Base-by-base conservation (phyloP, 768 basidiomycete species). In the Boletus speciosus region DNA sequence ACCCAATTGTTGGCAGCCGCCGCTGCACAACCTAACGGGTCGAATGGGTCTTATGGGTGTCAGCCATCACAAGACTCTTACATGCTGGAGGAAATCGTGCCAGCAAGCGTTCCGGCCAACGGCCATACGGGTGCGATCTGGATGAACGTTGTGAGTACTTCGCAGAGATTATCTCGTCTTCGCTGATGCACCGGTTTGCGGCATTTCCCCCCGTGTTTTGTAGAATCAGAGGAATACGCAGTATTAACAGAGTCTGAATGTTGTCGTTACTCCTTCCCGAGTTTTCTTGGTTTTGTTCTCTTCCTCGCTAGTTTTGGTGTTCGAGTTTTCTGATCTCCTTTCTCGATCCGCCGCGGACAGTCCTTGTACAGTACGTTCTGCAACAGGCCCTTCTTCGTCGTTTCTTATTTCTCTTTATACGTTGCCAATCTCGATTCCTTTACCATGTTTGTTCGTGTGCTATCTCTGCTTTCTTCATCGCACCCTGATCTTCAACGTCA, bases 51-150 rank as follows among this genome's bases (percentile, higher is more conserved):
- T 42, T 80, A 79, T 63, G 81, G 78, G 48, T 82, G 76, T 57
- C 79, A 81, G 61, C 72, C 75, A 25, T 76, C 78, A 12, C 81
- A 82, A 51, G 84, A 88, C 49, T 76, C 81, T 49, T 90, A 81
- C 61, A 81, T 88, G 75, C 76, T 83, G 36, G 88, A 88, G 64
- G 86, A 88, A 72, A 80, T 82, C 56, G 81, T 82, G 48, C 67
- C 68, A 41, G 66, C 67, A 25, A 69, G 63, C 43, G 42, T 60
- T 31, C 71, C 69, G n/a, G 50, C 59, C 52, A 68, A 62, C 44
- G 61, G 63, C n/a, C 64, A 71, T 49, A 38, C 70, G 31, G 67
- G 68, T 57, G 67, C 66, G 51, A 66, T 74, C 56, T 77, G 76
- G 81, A 71, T 76, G 69, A 73, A 72, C 41, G 72, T 74, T 52